These are phyloP conservation scores for Neopestalotiopsis sp. DNA, from an alignment of 2,329 filamentous ascomycete species.

Conservation along the genomic window DNA sequence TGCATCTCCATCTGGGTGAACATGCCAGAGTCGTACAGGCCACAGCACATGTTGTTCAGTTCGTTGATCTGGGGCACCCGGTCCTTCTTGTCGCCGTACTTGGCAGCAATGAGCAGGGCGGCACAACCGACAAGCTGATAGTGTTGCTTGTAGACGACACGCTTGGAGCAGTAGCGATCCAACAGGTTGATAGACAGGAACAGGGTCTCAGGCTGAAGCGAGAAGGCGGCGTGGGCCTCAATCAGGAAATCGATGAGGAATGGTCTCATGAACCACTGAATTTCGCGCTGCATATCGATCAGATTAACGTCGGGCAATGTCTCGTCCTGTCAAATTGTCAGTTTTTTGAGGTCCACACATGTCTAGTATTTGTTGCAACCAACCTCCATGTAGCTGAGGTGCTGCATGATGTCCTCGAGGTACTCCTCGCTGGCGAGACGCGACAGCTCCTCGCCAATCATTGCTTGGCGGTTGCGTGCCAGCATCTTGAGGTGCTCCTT, in stretches of 20 bases:
- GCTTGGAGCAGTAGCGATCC: slow-evolving; percentile 95
- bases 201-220: slow-evolving; percentile 89
- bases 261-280: slow-evolving; percentile 99
- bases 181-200: slow-evolving; percentile 97
- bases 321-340: slow-evolving; percentile 59
- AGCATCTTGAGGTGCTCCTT: slow-evolving; percentile 80
- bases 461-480: slow-evolving; percentile 82
- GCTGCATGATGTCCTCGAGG: slow-evolving; percentile 89
- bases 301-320: slow-evolving; percentile 95
- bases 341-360: not conserved
- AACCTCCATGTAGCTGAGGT: slow-evolving; percentile 90
- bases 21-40: slow-evolving; percentile 98
- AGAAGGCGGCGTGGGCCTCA: slow-evolving; percentile 94
- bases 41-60: slow-evolving; percentile 99
- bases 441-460: slow-evolving; percentile 88
- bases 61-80: slow-evolving; percentile 97
- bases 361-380: slow-evolving; percentile 44
- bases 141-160: slow-evolving; percentile 98
- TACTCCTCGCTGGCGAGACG: slow-evolving; percentile 87
- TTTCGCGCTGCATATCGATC: slow-evolving; percentile 98
- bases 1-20: slow-evolving; percentile 99
- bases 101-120: slow-evolving; percentile 92
- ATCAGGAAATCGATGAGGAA: slow-evolving; percentile 98
- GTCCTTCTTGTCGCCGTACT: slow-evolving; percentile 99
- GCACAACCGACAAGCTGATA: slow-evolving; percentile 98